Conservation (phyloP, 73 alveolate species). For the Paraurostyla sp. region DNA sequence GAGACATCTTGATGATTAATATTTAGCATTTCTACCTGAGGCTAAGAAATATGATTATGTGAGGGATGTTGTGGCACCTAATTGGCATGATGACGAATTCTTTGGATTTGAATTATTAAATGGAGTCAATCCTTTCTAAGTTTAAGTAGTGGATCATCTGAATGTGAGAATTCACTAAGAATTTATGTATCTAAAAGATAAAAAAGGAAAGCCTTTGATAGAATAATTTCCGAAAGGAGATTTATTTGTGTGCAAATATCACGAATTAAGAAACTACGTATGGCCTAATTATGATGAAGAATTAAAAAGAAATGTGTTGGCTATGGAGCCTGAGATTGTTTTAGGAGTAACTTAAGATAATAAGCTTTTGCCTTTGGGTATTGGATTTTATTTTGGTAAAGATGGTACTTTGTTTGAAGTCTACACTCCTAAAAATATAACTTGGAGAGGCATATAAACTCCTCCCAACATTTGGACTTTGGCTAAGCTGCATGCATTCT, state of each 20-base stretch:
- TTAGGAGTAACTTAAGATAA: background rate
- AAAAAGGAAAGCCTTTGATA: background rate
- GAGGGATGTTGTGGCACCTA: background rate
- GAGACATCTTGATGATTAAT: too few species aligned
- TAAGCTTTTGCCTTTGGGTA: background rate
- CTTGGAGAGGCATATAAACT: slow-evolving; percentile 22
- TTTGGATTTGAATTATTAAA: slow-evolving; percentile 1
- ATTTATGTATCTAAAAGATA: background rate
- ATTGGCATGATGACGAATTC: slow-evolving; percentile 21
- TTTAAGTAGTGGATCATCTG: background rate
- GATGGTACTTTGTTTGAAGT: slow-evolving; percentile 28
- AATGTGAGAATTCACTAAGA: background rate
- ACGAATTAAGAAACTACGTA: background rate
- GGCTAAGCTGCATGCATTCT: slow-evolving; percentile 6
- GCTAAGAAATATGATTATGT: background rate
- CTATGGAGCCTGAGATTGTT: slow-evolving; percentile 9
- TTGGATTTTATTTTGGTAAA: slow-evolving; percentile 10
- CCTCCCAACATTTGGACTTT: background rate
- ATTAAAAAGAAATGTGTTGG: background rate
- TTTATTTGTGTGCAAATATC: slow-evolving; percentile 12
- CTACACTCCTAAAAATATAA: background rate
- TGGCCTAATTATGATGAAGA: background rate
- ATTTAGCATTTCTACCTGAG: slow-evolving; percentile 20
- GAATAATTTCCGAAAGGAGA: slow-evolving; percentile 1
- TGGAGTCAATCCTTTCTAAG: slow-evolving; percentile 42